Evolutionary conservation across 75 land plant species (phyloP).

Genomic region (Selaginella tamariscina): DNA sequence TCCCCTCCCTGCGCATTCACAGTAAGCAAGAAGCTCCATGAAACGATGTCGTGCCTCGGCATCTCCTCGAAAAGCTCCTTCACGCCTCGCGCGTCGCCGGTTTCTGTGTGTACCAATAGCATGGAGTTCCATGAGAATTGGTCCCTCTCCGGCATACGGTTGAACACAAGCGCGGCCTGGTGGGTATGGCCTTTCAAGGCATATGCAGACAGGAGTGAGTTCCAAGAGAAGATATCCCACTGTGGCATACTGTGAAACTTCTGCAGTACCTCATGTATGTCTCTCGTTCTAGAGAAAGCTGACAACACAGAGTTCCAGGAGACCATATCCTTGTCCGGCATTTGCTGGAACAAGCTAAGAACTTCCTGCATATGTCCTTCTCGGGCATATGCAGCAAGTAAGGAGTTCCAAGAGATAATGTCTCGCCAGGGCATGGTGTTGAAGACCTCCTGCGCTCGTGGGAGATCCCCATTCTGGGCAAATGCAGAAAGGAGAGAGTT

Average conservation of each 20-base stretch:
- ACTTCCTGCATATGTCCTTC: neutral
- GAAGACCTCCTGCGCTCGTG: neutral
- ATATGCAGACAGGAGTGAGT: neutral
- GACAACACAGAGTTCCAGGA: neutral
- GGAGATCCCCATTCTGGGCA: neutral
- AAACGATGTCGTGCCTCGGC: neutral
- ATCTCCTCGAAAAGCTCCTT: neutral
- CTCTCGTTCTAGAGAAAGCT: neutral
- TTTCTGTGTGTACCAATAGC: neutral
- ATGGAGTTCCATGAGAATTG: neutral
- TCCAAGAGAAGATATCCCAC: neutral
- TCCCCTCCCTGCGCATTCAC: neutral
- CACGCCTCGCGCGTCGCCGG: neutral
- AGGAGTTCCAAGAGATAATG: constrained; percentile 1
- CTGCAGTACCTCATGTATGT: neutral
- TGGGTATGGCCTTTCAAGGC: neutral
- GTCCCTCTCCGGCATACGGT: neutral
- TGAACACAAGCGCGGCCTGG: neutral
- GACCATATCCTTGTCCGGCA: constrained; percentile 3
- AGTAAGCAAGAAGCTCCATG: neutral
- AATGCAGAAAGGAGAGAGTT: neutral
- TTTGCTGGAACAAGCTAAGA: neutral
- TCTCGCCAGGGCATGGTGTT: neutral
- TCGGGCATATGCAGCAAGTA: neutral
- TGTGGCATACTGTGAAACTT: neutral